Evolutionary conservation across 257 asterid genomes (phyloP), one percentile per base, ranked within the genome.

Genomic region (Dorcoceras hygrometricum): DNA sequence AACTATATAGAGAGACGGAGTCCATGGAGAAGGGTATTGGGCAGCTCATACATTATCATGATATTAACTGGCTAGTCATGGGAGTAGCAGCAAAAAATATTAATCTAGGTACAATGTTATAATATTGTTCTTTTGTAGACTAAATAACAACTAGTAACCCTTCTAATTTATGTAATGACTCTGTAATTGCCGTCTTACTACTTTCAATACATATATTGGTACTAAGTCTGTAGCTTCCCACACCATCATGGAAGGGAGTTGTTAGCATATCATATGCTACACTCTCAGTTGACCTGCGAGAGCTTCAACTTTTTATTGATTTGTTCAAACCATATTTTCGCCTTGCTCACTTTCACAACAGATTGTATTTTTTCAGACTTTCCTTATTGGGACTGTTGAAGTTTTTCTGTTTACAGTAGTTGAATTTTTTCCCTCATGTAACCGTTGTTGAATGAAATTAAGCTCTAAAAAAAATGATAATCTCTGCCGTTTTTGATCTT

Each of bases 11-110:
- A 63, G 97, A 86, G 81, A 75, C 63, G 88, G 89, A 78, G 39
- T 82, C 91, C 18, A 66, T 84, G 66, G 91, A 81, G 88, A 86
- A 79, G 72, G 97, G 98, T 46, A 86, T 93, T 46, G 84, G 89
- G 66, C 81, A 88, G 67, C 86, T 89, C 71, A 77, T 93, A 75
- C 62, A 72, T 12, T 81, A 83, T 43, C 80, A 81, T 73, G 73
- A 80, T 57, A 86, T 92, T 68, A 79, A 81, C 77, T 84, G 82
- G 83, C 91, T 92, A 54, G 91, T 88, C 71, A 84, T 92, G 87
- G 98, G 98, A 63, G 96, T 86, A 4, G 96, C 96, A 50, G 86
- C 91, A 58, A 81, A 72, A 83, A 76, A 79, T 71, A 80, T 69
- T 93, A 82, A 75, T 84, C 96, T 31, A 81, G 76, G 99, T 93